A percentile compares a stretch with the other conserved stretches of the same genome.
Conservation (phyloP, 306 rosid species). For the Boehmeria nivea region DNA sequence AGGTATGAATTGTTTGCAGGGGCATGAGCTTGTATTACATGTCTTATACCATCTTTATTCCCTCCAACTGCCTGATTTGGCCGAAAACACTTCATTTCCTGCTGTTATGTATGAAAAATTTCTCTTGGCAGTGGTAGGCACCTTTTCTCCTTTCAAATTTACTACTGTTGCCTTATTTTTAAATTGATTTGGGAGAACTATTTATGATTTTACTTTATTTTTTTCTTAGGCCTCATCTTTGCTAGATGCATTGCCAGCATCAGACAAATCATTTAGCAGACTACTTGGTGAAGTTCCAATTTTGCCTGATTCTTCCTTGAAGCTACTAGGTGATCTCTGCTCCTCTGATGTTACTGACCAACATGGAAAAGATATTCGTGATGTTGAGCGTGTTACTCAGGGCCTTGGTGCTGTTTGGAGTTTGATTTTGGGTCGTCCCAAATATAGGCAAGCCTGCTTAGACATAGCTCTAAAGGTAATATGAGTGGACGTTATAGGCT, state of each 20-base stretch:
- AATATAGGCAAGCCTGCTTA: constrained; percentile 74
- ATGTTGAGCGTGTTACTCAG: constrained; percentile 91
- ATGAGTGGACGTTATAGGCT: constrained; percentile 19
- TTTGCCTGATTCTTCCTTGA: constrained; percentile 70
- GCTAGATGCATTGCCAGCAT: constrained; percentile 81
- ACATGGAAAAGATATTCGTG: constrained; percentile 64
- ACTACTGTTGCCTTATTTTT: constrained; percentile 6
- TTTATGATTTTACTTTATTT: constrained; percentile 16
- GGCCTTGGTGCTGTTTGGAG: constrained; percentile 98
- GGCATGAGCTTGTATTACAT: constrained; percentile 88
- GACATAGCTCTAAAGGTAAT: constrained; percentile 79
- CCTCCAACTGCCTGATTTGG: constrained; percentile 41
- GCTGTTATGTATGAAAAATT: constrained; percentile 70
- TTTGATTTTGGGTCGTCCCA: constrained; percentile 89
- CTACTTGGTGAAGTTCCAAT: constrained; percentile 93
- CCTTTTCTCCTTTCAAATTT: constrained; percentile 20
- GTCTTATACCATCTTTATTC: constrained; percentile 80
- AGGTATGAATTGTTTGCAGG: constrained; percentile 48
- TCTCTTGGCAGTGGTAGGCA: constrained; percentile 79
- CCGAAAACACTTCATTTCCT: constrained; percentile 50
- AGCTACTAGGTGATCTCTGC: constrained; percentile 76
- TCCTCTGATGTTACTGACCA: constrained; percentile 54
- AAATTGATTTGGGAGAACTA: constrained; percentile 5
- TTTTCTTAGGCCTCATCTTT: constrained; percentile 61
- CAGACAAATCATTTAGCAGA: constrained; percentile 91